Evolutionary conservation across 306 rosid genomes (phyloP), one percentile per base, ranked within the genome.

Genomic region (Quercus cerris): DNA sequence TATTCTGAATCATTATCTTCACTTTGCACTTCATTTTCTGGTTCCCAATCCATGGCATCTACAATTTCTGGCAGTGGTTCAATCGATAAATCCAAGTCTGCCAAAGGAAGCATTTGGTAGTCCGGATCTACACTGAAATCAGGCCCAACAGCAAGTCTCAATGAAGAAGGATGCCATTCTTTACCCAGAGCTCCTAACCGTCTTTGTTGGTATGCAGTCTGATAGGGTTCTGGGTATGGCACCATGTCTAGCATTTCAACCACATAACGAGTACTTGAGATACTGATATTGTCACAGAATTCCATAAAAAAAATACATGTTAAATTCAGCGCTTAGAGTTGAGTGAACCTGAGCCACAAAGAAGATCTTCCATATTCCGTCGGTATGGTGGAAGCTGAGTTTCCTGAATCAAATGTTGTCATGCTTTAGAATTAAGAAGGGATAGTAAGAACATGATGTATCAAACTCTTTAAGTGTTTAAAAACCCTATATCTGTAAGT

Each of bases 141-240:
- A 73, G 98, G 97, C 78, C 98, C 99, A 75, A 89, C 81, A 78
- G 97, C 94, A 84, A 93, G 88, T 83, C 58, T 93, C 70, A 93
- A 88, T 70, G 97, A 83, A 78, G 96, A 88, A 15, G 99, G 93
- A 55, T 80, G 92, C 99, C 99, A 96, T 71, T 96, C 99, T 20
- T 89, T 77, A 85, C 99, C 94, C 77, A 96, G 82, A 73, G 98
- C 93, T 82, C 98, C 99, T 77, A 91, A 89, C 57, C 99, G 87
- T 78, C 98, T 90, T 80, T 70, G 82, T 87, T 96, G 99, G 86
- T 90, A 96, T 74, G 87, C 88, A 88, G 88, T 91, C 88, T 96
- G 99, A 87, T 93, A 93, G 57, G 99, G 99, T 86, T 96, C 98
- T 18, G 97, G 90, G 84, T 96, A 96, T 28, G 99, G 99, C 73